Evolutionary conservation across 2,329 filamentous ascomycete genomes (phyloP).

Genomic region (Epichloe scottii): DNA sequence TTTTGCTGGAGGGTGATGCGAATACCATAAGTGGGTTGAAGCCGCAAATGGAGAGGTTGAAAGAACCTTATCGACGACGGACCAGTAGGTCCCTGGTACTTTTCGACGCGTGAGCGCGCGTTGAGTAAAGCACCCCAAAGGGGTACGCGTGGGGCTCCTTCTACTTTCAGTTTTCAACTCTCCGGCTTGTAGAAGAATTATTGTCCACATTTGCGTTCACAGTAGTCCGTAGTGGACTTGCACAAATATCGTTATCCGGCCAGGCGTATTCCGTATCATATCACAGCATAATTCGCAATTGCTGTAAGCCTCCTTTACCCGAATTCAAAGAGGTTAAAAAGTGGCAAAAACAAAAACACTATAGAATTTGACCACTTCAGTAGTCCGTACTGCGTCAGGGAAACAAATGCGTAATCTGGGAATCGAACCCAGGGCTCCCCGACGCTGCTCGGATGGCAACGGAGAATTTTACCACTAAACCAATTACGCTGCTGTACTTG

Average conservation of each 20-base stretch:
- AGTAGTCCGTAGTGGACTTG: no score
- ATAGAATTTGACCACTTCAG: rapidly evolving
- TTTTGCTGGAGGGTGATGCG: background rate
- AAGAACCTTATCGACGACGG: background rate
- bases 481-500: slow-evolving; percentile 14
- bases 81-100: background rate
- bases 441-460: slow-evolving; percentile 20
- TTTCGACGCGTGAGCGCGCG: background rate
- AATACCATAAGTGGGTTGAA: background rate
- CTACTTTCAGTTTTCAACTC: background rate
- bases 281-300: no score
- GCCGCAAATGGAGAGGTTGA: background rate
- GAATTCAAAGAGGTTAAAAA: no score
- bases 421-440: slow-evolving; percentile 24
- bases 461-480: slow-evolving; percentile 25
- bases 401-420: slow-evolving; percentile 18
- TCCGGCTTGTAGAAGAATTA: background rate
- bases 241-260: no score
- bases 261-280: no score
- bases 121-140: background rate
- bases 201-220: background rate
- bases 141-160: background rate
- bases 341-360: no score
- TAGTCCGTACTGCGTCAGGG: rapidly evolving
- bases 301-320: no score